Evolutionary conservation across 2,329 filamentous ascomycete genomes (phyloP), one percentile per base, ranked within the genome.

Genomic region (Alternaria novae-zelandiae): DNA sequence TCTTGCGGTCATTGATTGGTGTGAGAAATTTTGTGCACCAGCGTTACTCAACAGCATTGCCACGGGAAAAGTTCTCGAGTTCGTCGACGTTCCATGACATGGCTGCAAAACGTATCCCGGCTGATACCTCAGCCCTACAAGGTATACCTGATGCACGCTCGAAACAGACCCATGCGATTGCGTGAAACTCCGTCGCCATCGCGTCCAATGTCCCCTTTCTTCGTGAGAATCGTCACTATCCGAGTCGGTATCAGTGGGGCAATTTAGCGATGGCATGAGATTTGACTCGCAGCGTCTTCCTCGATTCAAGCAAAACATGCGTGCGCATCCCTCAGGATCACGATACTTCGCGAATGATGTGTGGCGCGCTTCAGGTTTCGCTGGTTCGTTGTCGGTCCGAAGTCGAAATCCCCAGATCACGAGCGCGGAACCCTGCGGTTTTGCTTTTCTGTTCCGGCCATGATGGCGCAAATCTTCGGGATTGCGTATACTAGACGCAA

Each of bases 151-250:
- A 59, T 17, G 45, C 56, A 30, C 9, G 25, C 36, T 55, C 45
- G 60, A 59, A 63, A 63, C 60, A 30, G 21, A 26, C 26, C 50
- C 56, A 45, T 47, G 50, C 56, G 15, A 26, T 45, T 23, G 32
- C 20, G 50, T 28, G 25, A 55, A 36, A 26, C 30, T 45, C 36
- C 25, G 49, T 32, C 41, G n/a, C 21, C 17, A 36, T 21, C 10
- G n/a, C 21, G 50, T 20, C 9, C 30, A 25, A 21, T 30, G 17
- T 43, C 47, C 50, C 44, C 50, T 53, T 55, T 55, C 43, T 47
- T 26, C 21, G 15, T 20, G 30, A 20, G 17, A n/a, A 53, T 53
- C 17, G 13, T 53, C 6, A 30, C 46, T 32, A 17, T 53, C 47
- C 17, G 46, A 58, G 54, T 58, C 20, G 54, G 36, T 49, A 21